Evolutionary conservation across 2,329 filamentous ascomycete genomes (phyloP).

Genomic region (Dactylonectria macrodidyma): DNA sequence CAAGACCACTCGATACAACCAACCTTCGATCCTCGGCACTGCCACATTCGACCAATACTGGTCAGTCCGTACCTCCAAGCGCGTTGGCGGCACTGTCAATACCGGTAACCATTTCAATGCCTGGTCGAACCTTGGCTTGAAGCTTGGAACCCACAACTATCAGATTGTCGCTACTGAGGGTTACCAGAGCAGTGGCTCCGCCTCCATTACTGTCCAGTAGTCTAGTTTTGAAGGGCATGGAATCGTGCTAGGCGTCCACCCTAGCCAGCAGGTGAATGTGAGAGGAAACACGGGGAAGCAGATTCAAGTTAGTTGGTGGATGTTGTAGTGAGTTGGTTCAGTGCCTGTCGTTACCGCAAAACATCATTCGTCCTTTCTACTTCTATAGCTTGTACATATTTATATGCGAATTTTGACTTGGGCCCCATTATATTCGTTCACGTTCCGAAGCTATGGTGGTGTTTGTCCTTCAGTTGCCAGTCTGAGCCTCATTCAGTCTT

Average conservation of each 20-base stretch:
- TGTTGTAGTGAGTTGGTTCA: too few species aligned
- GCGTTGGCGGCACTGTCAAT: constrained; percentile 65
- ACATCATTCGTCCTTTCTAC: too few species aligned
- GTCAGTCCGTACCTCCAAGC: constrained; percentile 65
- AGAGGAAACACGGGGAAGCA: too few species aligned
- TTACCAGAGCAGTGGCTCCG: constrained; percentile 64
- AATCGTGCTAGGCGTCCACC: not conserved
- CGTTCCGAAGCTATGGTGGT: too few species aligned
- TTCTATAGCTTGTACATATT: too few species aligned
- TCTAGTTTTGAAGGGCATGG: not conserved
- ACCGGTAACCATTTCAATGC: constrained; percentile 67
- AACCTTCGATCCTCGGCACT: constrained; percentile 65
- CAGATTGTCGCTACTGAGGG: constrained; percentile 70
- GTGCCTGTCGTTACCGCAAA: too few species aligned
- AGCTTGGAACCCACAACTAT: constrained; percentile 65
- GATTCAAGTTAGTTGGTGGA: too few species aligned
- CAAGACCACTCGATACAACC: constrained; percentile 55
- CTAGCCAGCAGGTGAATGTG: too few species aligned
- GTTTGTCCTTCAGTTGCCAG: too few species aligned
- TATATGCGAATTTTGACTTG: too few species aligned
- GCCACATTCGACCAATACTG: constrained; percentile 68
- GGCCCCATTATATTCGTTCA: too few species aligned
- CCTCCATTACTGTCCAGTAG: constrained; percentile 60
- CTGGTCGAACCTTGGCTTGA: constrained; percentile 64
- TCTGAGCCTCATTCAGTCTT: too few species aligned